phyloP scores from a whole-genome alignment of 2,329 filamentous ascomycete genomes.

The Emericellopsis cladophorae region DNA sequence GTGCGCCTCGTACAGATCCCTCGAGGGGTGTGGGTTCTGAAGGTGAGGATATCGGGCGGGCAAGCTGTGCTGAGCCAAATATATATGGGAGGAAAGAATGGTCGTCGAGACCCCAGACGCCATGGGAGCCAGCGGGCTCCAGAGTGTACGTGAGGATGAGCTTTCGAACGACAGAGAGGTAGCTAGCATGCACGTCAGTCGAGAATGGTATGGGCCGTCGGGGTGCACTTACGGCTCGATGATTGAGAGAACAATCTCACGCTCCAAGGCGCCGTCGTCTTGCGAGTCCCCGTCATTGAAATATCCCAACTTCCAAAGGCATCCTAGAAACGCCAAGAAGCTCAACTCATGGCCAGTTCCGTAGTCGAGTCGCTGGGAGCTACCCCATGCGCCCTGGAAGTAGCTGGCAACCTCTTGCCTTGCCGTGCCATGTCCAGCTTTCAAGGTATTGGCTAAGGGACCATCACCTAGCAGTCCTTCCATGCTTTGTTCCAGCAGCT shows the following conservation, averaged over 20 bases:
- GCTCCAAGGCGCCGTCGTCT: conserved; percentile 48
- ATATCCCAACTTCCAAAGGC: conserved; percentile 79
- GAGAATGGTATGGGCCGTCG: background rate
- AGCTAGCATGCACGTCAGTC: conserved; percentile 33
- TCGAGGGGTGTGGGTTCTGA: conserved; percentile 56
- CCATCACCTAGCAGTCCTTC: conserved; percentile 19
- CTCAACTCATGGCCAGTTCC: conserved; percentile 93
- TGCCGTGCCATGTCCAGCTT: conserved; percentile 26
- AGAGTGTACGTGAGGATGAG: conserved; percentile 86
- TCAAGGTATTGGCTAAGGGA: conserved; percentile 14
- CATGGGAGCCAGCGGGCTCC: conserved; percentile 90
- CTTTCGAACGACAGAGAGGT: conserved; percentile 65
- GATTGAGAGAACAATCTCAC: conserved; percentile 68
- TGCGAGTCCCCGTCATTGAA: conserved; percentile 45
- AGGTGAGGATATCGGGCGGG: conserved; percentile 52
- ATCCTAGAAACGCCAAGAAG: conserved; percentile 82
- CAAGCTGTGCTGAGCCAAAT: conserved; percentile 84
- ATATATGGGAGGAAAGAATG: conserved; percentile 92
- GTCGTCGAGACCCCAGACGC: conserved; percentile 97
- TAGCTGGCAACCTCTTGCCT: conserved; percentile 64
- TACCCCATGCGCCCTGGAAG: conserved; percentile 77
- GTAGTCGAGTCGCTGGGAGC: conserved; percentile 80
- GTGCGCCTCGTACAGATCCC: conserved; percentile 61
- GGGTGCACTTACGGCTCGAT: conserved; percentile 60
- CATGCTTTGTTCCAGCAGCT: conserved; percentile 49